phyloP scores from a whole-genome alignment of 2,329 filamentous ascomycete species.

The Trichophyton equinum region DNA sequence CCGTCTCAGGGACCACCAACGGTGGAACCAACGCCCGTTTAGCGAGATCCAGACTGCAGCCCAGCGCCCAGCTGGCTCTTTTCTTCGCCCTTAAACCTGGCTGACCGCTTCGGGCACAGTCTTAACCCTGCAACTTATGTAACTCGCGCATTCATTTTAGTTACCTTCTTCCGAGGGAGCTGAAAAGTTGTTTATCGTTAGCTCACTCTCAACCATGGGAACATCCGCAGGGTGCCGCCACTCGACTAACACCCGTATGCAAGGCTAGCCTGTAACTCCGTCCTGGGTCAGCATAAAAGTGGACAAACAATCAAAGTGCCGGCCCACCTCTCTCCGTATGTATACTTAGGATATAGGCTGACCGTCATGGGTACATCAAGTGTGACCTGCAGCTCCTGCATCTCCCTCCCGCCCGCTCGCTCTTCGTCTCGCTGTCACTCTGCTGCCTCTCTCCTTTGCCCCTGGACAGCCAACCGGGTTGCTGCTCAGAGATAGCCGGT shows the following conservation, averaged over 20 bases:
- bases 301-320: not conserved
- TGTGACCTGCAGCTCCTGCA: constrained; percentile 1
- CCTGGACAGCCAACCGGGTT: not conserved
- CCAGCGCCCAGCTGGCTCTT: not conserved
- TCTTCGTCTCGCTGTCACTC: too few species aligned
- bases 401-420: not conserved
- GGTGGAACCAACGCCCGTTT: not conserved
- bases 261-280: not conserved
- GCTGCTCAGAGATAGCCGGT: constrained; percentile 1
- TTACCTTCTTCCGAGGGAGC: not conserved
- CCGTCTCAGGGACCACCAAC: not conserved
- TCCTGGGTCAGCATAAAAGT: not conserved
- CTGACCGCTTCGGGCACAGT: not conserved
- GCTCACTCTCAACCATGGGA: not conserved
- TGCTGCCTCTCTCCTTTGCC: not conserved
- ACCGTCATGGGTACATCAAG: not conserved
- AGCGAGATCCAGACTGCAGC: not conserved
- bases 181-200: not conserved
- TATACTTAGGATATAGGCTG: not conserved
- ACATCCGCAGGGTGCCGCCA: constrained; percentile 2
- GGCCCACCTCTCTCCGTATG: not conserved
- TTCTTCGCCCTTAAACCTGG: too few species aligned
- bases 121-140: not conserved
- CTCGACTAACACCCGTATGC: not conserved
- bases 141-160: not conserved